phyloP scores from a whole-genome alignment of 768 basidiomycete genomes.

The Ephemerocybe angulata region DNA sequence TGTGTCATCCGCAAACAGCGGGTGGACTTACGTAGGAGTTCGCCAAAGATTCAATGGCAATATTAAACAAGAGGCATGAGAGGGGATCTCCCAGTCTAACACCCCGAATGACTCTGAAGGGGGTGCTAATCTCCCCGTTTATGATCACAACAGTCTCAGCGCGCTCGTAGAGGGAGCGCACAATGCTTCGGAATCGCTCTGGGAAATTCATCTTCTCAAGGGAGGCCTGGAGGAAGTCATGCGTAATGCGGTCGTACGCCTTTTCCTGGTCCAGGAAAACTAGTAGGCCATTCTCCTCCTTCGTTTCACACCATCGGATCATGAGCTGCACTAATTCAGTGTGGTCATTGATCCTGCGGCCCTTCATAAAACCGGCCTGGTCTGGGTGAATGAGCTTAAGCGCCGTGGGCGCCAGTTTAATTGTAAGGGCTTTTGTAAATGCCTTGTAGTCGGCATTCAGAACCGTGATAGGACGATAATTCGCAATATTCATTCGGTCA shows the following conservation, averaged over 20 bases:
- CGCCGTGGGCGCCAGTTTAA: constrained; percentile 12
- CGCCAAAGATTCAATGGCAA: constrained; percentile 39
- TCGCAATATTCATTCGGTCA: constrained; percentile 24
- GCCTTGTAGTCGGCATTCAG: constrained; percentile 33
- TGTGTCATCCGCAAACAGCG: constrained; percentile 42
- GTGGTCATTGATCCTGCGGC: constrained; percentile 28
- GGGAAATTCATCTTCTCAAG: constrained; percentile 24
- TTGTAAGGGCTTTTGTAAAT: constrained; percentile 22
- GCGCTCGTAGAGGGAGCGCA: constrained; percentile 25
- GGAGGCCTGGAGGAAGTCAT: constrained; percentile 26
- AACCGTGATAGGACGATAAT: constrained; percentile 33
- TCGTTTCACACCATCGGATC: constrained; percentile 17
- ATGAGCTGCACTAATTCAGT: constrained; percentile 22
- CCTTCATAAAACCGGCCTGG: constrained; percentile 36
- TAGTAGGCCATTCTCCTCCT: constrained; percentile 22
- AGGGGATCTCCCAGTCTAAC: constrained; percentile 36
- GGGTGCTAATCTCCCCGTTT: constrained; percentile 26
- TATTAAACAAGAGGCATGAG: constrained; percentile 36
- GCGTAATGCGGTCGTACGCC: constrained; percentile 21
- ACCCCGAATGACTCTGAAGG: constrained; percentile 25
- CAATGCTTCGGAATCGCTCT: constrained; percentile 20
- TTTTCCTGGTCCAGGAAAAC: constrained; percentile 28
- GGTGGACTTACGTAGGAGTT: constrained; percentile 23
- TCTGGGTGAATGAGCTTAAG: constrained; percentile 23
- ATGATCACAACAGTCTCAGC: constrained; percentile 30